Evolutionary conservation across 2,329 filamentous ascomycete species (phyloP), one percentile per base, ranked within the genome.

Genomic region (Calonectria montana): DNA sequence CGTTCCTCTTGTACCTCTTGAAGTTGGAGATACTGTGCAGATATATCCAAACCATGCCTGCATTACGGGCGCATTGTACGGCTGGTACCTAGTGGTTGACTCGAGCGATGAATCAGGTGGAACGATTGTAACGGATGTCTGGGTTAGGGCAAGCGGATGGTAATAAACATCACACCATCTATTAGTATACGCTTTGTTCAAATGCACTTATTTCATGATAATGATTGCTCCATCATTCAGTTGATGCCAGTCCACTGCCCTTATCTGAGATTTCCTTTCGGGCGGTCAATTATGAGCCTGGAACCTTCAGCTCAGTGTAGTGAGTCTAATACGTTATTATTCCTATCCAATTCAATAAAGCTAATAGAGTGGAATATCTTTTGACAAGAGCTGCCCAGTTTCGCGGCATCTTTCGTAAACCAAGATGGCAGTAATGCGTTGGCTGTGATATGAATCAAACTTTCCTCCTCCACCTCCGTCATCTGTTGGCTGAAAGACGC

Each of bases 41-140:
- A 82, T 93, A 0, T 92, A 88, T 82, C 90, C 91, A 0, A 93
- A 93, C 70, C 91, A 93, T 81, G 89, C 91, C 4, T 93, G 91
- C 76, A 88, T 93, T 47, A 88, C 91, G 0, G 89, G 90, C 0
- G 89, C 88, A 0, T 84, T 88, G 62, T 91, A 90, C 78, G 89
- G 87, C 0, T 93, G 88, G 87, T 93, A 92, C 81, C 81, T 91
- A 7, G 82, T 82, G 0, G 77, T 81, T 8, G 92, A 73, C 84
- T 92, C 27, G 0, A 43, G 57, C 1, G 68, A 72, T 1, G 48
- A n/a, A 8, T 35, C 71, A 9, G 87, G 91, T 76, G 87, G 85
- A 1, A 80, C 82, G 7, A 77, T 83, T 4, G 83, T 87, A 29
- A 83, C 89, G 16, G 91, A 93, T 83, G 86, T 92, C 15, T 93